Evolutionary conservation across 2,329 filamentous ascomycete genomes (phyloP).

Genomic region (Alternaria metachromatica): DNA sequence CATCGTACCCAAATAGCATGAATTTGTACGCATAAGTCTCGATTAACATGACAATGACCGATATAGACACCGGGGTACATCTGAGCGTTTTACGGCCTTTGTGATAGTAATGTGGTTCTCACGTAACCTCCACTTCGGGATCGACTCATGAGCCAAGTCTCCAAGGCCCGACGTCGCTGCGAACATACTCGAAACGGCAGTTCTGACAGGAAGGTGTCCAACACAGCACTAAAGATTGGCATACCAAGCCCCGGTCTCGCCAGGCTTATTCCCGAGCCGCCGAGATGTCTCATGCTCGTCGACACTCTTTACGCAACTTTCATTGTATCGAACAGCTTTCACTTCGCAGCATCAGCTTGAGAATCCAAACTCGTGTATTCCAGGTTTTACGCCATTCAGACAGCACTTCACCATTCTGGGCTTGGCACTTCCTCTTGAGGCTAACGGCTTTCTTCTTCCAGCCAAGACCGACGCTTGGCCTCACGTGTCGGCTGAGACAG

Average conservation of each 20-base stretch:
- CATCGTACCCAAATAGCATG: too few species aligned
- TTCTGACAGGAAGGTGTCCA: constrained; percentile 27
- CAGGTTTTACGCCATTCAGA: constrained; percentile 2
- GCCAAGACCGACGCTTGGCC: constrained; percentile 27
- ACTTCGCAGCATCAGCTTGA: not conserved
- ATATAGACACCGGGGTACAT: not conserved
- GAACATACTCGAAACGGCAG: constrained; percentile 38
- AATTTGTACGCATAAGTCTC: not conserved
- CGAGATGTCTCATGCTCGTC: not conserved
- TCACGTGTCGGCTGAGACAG: constrained; percentile 13
- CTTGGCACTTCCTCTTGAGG: constrained; percentile 32
- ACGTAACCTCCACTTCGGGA: not conserved
- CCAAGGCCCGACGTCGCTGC: constrained; percentile 13
- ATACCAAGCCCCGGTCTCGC: constrained; percentile 37
- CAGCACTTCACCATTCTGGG: constrained; percentile 13
- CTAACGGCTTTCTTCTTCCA: constrained; percentile 22
- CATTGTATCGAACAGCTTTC: not conserved
- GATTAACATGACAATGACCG: not conserved
- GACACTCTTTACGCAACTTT: not conserved
- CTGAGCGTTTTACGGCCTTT: not conserved
- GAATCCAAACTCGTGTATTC: not conserved
- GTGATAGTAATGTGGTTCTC: not conserved
- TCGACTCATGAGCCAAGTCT: constrained; percentile 18
- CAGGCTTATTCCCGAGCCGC: constrained; percentile 21
- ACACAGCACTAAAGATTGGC: constrained; percentile 48